These are phyloP conservation scores for Heracleum sosnowskyi DNA, from an alignment of 129 eudicot species.

Conservation along the genomic window DNA sequence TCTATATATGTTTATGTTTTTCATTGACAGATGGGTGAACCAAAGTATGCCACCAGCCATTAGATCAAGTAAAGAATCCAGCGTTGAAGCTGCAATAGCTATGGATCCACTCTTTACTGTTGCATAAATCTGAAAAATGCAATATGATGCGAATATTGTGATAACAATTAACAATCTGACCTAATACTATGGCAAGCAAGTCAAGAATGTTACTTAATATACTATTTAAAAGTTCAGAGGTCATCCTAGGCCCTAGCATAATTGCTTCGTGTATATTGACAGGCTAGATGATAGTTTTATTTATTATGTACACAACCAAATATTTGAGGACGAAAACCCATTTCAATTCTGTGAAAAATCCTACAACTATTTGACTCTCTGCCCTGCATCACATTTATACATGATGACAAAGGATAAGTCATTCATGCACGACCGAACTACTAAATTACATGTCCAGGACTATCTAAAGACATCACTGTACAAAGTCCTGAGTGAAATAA, in stretches of 20 bases:
- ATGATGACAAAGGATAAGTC: not conserved
- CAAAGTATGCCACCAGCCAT: slow-evolving; percentile 96
- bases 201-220: not conserved
- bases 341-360: not conserved
- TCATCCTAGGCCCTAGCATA: not conserved
- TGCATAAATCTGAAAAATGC: slow-evolving; percentile 54
- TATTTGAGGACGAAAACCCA: not conserved
- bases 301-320: not conserved
- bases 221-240: not conserved
- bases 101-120: slow-evolving; percentile 76
- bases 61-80: slow-evolving; percentile 89
- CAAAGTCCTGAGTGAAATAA: not conserved
- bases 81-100: slow-evolving; percentile 93
- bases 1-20: slow-evolving; percentile 60
- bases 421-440: not conserved
- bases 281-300: not conserved
- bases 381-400: not conserved
- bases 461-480: not conserved
- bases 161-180: not conserved
- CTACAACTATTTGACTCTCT: not conserved
- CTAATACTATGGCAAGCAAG: not conserved
- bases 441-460: not conserved
- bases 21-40: slow-evolving; percentile 89
- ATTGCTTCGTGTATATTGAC: not conserved
- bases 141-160: not conserved